Base-by-base conservation (phyloP, 2,329 filamentous ascomycete genomes). In the Aspergillus japonicus region DNA sequence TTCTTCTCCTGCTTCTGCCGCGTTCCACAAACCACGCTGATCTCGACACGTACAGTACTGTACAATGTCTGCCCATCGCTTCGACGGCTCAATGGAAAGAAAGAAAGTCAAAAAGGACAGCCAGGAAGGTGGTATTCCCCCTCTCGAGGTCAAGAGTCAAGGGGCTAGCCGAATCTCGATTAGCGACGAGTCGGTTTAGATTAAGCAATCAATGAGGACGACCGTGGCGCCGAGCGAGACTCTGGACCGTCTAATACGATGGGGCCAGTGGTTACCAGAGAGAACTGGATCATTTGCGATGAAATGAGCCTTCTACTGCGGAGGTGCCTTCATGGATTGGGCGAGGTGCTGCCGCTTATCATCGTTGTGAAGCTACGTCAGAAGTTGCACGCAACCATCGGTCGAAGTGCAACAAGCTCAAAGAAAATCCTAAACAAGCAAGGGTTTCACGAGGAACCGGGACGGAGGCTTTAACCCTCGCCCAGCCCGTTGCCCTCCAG, bases 131-230 rank as follows among this genome's bases (percentile, higher is more conserved):
- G 33, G 33, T 12, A 12, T 35, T 5, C 33, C 33, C 33, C 33
- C 33, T 35, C 33, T 29, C 26, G 33, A 35, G 14, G 33, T 35
- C 33, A 33, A 33, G 14, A 39, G 14, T 5, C 35, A 44, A 7
- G 39, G 16, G 16, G 39, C 39, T 44, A 44, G 39, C 39, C 39
- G 16, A 19, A 44, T n/a, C 14, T 19, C 16, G 39, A 16, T 44
- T 44, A 44, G 39, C n/a, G 39, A 44, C 16, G 10, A 59, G 55
- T 61, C 62, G 62, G 59, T 56, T 67, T 66, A 64, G 54, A 64
- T 63, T 64, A 67, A 66, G 65, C 65, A 66, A 63, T 63, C 54
- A 59, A 62, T 54, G 55, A 50, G 35, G n/a, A 26, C 50, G 44
- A 58, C 59, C 44, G 57, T 60, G 62, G 62, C 62, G 61, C 48